Percentiles rank a stretch among this genome's conserved stretches.
These are phyloP conservation scores for Camellia oleifera DNA, from an alignment of 179 eudicot genomes.

Conservation along the genomic window DNA sequence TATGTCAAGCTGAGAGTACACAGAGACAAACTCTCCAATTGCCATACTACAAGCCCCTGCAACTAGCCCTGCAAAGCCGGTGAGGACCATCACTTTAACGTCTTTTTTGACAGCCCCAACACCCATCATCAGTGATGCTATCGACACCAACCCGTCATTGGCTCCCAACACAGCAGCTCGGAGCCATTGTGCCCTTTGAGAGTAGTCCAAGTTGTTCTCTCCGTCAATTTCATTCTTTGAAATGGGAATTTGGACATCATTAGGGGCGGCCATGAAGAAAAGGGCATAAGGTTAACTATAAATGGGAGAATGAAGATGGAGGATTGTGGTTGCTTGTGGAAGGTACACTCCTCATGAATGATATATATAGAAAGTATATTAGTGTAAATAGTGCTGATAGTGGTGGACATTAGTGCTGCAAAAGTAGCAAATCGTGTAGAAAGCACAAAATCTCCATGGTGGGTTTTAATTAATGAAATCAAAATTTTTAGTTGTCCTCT, in stretches of 20 bases:
- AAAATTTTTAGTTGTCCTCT: too few relatives aligned
- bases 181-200: constrained; percentile 43
- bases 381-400: background rate
- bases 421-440: constrained; percentile 1
- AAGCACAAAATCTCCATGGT: constrained; percentile 15
- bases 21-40: constrained; percentile 44
- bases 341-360: background rate
- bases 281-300: background rate
- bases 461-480: background rate
- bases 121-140: constrained; percentile 43
- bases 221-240: constrained; percentile 7
- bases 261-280: constrained; percentile 13
- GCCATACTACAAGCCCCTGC: constrained; percentile 53
- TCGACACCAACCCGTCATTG: constrained; percentile 39
- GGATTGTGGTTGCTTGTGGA: constrained; percentile 9
- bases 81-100: constrained; percentile 33
- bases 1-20: constrained; percentile 37
- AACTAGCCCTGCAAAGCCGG: constrained; percentile 35
- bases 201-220: constrained; percentile 24
- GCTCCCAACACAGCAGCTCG: constrained; percentile 48
- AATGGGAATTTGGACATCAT: background rate
- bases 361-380: constrained; percentile 11
- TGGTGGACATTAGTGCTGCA: constrained; percentile 2
- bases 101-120: constrained; percentile 41
- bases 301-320: background rate